Base-by-base conservation (phyloP, 805 yeast species). In the Wickerhamiella kurtzmanii region DNA sequence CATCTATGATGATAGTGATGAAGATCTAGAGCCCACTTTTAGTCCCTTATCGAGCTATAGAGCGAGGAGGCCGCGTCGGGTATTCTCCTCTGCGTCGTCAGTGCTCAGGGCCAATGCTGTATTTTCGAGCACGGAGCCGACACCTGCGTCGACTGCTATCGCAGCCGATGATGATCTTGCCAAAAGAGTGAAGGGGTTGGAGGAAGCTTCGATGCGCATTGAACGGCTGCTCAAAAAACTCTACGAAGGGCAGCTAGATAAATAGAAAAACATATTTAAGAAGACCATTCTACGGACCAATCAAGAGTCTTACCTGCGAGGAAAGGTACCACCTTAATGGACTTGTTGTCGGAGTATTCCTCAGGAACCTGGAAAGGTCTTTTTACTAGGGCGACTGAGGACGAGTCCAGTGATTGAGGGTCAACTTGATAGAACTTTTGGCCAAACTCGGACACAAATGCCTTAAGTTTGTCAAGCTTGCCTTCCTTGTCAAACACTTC, bases 361-460 rank as follows among this genome's bases (percentile, higher is more conserved):
- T 77, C 79, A 1, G 95, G 94, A 11, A 88, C 76, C 50, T 65
- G 69, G 25, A 70, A 67, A 13, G 47, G 50, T 47, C 75, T 69
- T 59, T 71, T 74, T 35, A 79, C 78, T 47, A 89, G 64, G 44
- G 71, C 67, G 18, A 53, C 75, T 68, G 48, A 77, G 75, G 47
- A 64, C 57, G 54, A 66, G 60, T 69, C 71, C 16, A 73, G 58
- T 20, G 73, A 70, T 1, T 65, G 64, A 37, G 66, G 69, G 21
- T 63, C 60, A n/a, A 83, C 64, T 16, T 69, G 71, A 62, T 92
- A 92, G 62, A 89, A 92, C 0, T 60, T 48, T 56, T 74, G 68
- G 41, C 96, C 96, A 63, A 74, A 74, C 37, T 77, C 80, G 22
- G 82, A 74, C 16, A 85, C 95, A 63, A 92, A 92, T 28, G 68